Conservation (phyloP, 108 stramenopile genomes). For the Licmophora abbreviata region DNA sequence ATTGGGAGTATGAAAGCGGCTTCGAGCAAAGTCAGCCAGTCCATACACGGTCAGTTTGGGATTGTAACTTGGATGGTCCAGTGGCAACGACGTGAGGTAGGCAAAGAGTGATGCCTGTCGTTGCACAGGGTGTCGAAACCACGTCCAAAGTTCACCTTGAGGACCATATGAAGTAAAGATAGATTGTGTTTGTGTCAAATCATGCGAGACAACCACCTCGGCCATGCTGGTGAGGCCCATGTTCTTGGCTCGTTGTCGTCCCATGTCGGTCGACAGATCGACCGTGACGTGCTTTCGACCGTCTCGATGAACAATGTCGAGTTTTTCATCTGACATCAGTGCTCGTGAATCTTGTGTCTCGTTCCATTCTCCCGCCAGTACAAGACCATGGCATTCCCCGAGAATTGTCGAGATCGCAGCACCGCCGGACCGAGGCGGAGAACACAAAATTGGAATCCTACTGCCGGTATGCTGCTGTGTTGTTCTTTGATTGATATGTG, state of each 20-base stretch:
- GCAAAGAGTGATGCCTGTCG: slow-evolving; percentile 4
- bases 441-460: slow-evolving; percentile 4
- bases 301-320: not conserved
- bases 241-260: not conserved
- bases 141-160: slow-evolving; percentile 6
- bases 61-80: slow-evolving; percentile 3
- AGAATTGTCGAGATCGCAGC: not conserved
- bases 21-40: slow-evolving; percentile 3
- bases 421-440: slow-evolving; percentile 3
- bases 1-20: not conserved
- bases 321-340: not conserved
- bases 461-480: no score
- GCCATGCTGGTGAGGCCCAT: not conserved
- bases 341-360: not conserved
- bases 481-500: no score
- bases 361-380: slow-evolving; percentile 4
- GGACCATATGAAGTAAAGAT: not conserved
- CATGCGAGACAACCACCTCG: not conserved
- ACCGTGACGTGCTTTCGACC: not conserved
- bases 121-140: slow-evolving; percentile 6
- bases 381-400: slow-evolving; percentile 3
- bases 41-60: not conserved
- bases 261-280: not conserved
- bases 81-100: not conserved
- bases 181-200: not conserved